Conservation (phyloP, 441 rosid genomes). For the Gossypium gossypioides region DNA sequence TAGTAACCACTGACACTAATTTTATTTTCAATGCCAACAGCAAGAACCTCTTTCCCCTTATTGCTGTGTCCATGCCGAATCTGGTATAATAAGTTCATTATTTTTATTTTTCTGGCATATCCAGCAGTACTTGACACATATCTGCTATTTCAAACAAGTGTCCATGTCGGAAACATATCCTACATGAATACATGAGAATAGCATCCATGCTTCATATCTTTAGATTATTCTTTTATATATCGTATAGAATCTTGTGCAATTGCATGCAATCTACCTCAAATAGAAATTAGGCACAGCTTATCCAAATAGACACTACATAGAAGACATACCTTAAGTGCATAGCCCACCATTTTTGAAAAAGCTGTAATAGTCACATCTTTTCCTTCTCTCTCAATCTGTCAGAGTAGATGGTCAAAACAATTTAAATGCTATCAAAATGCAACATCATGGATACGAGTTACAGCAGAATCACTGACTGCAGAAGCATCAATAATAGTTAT, state of each 20-base stretch:
- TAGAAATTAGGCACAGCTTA: not conserved
- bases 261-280: not conserved
- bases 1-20: no score
- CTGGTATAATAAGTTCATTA: no score
- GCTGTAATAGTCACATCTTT: not conserved
- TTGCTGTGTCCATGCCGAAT: no score
- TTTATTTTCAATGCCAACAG: no score
- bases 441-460: not conserved
- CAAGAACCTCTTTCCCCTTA: no score
- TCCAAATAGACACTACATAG: not conserved
- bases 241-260: not conserved
- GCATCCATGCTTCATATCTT: not conserved
- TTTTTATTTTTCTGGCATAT: not conserved
- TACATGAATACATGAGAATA: no score
- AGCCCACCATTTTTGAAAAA: constrained; percentile 4
- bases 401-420: not conserved
- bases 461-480: constrained; percentile 2
- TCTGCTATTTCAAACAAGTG: no score
- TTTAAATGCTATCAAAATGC: not conserved
- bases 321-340: constrained; percentile 1
- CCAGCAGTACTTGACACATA: no score
- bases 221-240: not conserved
- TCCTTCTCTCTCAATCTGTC: constrained; percentile 5
- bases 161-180: no score
- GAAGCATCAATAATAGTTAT: constrained; percentile 8